Percentiles rank a stretch among this genome's conserved stretches.
These are phyloP conservation scores for Cladophialophora yegresii DNA, from an alignment of 2,329 filamentous ascomycete genomes.

Conservation along the genomic window DNA sequence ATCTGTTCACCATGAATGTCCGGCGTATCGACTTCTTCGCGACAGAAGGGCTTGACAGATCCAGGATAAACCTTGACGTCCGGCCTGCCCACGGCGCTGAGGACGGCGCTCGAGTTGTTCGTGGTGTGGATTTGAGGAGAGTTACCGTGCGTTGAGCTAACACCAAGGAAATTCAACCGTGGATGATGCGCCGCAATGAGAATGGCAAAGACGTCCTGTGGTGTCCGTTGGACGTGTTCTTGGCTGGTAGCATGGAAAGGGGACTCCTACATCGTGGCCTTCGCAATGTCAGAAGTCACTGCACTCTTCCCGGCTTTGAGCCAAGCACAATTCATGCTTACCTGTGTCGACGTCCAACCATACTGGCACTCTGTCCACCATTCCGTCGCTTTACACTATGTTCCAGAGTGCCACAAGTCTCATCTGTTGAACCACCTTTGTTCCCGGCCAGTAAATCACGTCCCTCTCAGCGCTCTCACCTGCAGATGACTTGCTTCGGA, in stretches of 20 bases:
- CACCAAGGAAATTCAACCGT: constrained; percentile 72
- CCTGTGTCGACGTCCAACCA: constrained; percentile 69
- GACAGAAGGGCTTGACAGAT: constrained; percentile 68
- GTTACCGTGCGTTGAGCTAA: constrained; percentile 92
- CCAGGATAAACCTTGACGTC: constrained; percentile 76
- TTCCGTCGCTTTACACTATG: constrained; percentile 2
- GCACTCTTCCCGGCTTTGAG: not conserved
- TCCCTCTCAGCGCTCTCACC: not conserved
- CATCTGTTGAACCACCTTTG: not conserved
- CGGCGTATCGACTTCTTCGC: constrained; percentile 72
- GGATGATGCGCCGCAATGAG: constrained; percentile 81
- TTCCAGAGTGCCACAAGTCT: not conserved
- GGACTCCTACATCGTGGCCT: constrained; percentile 49
- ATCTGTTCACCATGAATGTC: constrained; percentile 72
- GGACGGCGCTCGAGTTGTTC: constrained; percentile 75
- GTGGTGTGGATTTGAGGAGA: constrained; percentile 82
- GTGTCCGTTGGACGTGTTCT: constrained; percentile 48
- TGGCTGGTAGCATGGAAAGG: constrained; percentile 1
- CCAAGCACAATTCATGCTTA: constrained; percentile 38
- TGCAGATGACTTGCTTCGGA: not conserved
- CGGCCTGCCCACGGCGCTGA: constrained; percentile 76
- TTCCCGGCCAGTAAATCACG: not conserved
- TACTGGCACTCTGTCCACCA: constrained; percentile 46
- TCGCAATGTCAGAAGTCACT: constrained; percentile 13
- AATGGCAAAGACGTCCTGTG: constrained; percentile 79